phyloP scores from a whole-genome alignment of 495 filamentous ascomycete genomes.

The Chaetomium fimeti region DNA sequence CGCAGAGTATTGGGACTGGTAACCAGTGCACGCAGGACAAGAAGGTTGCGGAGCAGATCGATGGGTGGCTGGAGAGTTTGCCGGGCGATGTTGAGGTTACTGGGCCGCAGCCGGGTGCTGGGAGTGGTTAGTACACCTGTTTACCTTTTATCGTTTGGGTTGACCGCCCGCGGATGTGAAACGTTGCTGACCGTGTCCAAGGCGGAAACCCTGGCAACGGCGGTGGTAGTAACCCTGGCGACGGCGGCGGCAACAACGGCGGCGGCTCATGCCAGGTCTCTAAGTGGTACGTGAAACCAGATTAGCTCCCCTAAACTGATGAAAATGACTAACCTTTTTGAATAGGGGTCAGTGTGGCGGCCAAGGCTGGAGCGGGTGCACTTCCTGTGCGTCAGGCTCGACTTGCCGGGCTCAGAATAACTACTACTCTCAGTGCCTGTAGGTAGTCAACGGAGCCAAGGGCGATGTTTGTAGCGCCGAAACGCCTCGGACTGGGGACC shows the following conservation, averaged over 20 bases:
- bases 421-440: conserved; percentile 8
- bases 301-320: background rate
- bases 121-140: background rate
- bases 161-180: no score
- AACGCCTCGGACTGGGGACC: background rate
- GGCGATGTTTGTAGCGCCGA: no score
- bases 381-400: conserved; percentile 4
- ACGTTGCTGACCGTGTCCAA: background rate
- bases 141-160: background rate
- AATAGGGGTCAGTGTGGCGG: conserved; percentile 15
- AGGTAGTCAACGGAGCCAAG: background rate
- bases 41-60: conserved; percentile 39
- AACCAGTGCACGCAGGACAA: conserved; percentile 40
- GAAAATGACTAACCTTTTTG: background rate
- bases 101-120: conserved; percentile 26
- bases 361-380: conserved; percentile 6
- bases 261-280: conserved; percentile 6
- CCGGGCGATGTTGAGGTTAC: conserved; percentile 20
- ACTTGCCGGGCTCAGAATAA: conserved; percentile 9
- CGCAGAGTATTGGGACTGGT: conserved; percentile 31
- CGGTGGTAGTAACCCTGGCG: background rate
- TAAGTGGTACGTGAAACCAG: conserved; percentile 7
- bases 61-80: conserved; percentile 33
- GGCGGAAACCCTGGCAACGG: background rate
- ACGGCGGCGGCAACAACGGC: background rate